phyloP scores from a whole-genome alignment of 805 yeast genomes.

The Wickerhamiella parazyma region DNA sequence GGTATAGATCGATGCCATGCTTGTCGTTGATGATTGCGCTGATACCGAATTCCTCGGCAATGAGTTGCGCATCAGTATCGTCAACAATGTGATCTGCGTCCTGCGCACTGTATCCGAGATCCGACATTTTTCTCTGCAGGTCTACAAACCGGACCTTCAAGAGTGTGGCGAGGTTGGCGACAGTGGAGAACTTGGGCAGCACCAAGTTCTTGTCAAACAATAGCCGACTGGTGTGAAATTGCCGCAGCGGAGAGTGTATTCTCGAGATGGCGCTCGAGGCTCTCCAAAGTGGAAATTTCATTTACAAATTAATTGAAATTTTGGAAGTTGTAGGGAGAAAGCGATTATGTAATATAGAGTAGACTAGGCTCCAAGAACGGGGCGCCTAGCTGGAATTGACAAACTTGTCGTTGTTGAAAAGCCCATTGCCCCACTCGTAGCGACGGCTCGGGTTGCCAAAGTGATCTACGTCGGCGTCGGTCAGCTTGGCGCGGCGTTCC shows the following conservation, averaged over 20 bases:
- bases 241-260: no score
- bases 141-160: conserved; percentile 50
- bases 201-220: conserved; percentile 10
- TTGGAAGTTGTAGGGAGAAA: no score
- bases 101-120: conserved; percentile 60
- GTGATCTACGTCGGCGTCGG: conserved; percentile 43
- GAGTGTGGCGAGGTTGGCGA: conserved; percentile 63
- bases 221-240: not conserved
- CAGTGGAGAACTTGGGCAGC: conserved; percentile 65
- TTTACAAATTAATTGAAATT: not conserved
- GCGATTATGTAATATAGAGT: no score
- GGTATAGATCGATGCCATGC: conserved; percentile 46
- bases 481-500: conserved; percentile 53
- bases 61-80: conserved; percentile 68
- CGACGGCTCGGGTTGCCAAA: conserved; percentile 63
- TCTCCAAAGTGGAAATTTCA: not conserved
- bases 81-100: conserved; percentile 68
- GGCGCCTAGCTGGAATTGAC: not conserved
- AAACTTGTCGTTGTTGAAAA: conserved; percentile 29
- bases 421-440: conserved; percentile 58
- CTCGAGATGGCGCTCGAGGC: no score
- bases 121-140: conserved; percentile 43
- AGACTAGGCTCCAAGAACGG: no score
- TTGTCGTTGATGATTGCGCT: conserved; percentile 41
- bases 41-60: conserved; percentile 81